These are phyloP conservation scores for Kluyveromyces wickerhamii DNA, from an alignment of 805 yeast genomes.

Conservation along the genomic window DNA sequence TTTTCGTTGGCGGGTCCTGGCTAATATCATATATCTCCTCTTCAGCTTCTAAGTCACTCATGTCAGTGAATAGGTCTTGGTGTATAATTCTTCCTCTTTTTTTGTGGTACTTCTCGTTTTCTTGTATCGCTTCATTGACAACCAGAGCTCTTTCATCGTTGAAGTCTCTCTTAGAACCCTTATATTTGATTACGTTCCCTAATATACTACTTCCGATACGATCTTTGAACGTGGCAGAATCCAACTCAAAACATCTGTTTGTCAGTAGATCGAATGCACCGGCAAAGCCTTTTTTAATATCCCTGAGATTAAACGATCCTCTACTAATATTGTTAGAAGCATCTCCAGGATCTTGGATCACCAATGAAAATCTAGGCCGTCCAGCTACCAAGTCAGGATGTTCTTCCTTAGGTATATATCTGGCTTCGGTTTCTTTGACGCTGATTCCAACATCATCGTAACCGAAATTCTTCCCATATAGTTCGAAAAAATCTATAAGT, in stretches of 20 bases:
- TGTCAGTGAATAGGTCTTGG: constrained; percentile 22
- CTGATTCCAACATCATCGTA: constrained; percentile 72
- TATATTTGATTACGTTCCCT: constrained; percentile 70
- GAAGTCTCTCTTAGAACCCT: constrained; percentile 69
- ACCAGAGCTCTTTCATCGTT: constrained; percentile 64
- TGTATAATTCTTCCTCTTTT: constrained; percentile 22
- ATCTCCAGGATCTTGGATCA: constrained; percentile 88
- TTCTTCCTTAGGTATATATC: constrained; percentile 50
- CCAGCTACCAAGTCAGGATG: constrained; percentile 43
- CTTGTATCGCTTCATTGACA: constrained; percentile 46
- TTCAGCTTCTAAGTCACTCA: constrained; percentile 21
- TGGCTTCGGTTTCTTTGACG: constrained; percentile 46
- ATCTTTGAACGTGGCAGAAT: constrained; percentile 54
- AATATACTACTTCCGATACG: constrained; percentile 66
- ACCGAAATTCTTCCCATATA: constrained; percentile 84
- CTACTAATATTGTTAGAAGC: constrained; percentile 74
- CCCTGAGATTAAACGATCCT: constrained; percentile 73
- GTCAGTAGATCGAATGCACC: constrained; percentile 78
- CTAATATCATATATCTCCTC: constrained; percentile 13
- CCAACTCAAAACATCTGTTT: constrained; percentile 67
- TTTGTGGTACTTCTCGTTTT: constrained; percentile 26
- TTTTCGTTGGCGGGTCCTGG: constrained; percentile 13
- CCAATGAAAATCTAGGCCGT: constrained; percentile 52
- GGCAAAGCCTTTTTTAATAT: constrained; percentile 75
- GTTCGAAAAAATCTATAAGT: constrained; percentile 83